Conservation (phyloP, 768 basidiomycete species). For the Phylloporus rhodoxanthus region DNA sequence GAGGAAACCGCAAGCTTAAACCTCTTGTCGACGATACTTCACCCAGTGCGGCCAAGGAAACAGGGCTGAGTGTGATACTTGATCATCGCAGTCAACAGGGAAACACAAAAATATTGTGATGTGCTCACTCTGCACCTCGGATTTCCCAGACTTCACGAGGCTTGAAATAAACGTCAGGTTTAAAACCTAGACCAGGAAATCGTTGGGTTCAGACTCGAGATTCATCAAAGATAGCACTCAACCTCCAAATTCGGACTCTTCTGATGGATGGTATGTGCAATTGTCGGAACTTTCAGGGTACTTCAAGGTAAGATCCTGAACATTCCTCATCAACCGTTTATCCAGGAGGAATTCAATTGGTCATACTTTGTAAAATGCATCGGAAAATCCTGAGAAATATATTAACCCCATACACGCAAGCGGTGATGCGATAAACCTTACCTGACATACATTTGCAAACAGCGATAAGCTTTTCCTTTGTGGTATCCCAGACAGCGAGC, state of each 20-base stretch:
- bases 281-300: slow-evolving; percentile 52
- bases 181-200: slow-evolving; percentile 40
- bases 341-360: neutral
- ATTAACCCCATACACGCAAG: neutral
- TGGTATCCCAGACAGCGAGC: slow-evolving; percentile 67
- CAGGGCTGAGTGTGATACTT: slow-evolving; percentile 79
- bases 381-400: slow-evolving; percentile 63
- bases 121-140: slow-evolving; percentile 59
- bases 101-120: neutral
- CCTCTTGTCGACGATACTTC: slow-evolving; percentile 55
- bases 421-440: slow-evolving; percentile 25
- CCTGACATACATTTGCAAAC: slow-evolving; percentile 91
- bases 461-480: slow-evolving; percentile 58
- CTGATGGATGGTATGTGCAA: slow-evolving; percentile 47
- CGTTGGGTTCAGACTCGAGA: neutral
- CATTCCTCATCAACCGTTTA: neutral
- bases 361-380: slow-evolving; percentile 68
- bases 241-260: slow-evolving; percentile 67
- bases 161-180: slow-evolving; percentile 62
- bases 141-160: slow-evolving; percentile 88
- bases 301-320: slow-evolving; percentile 53
- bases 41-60: slow-evolving; percentile 73
- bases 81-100: slow-evolving; percentile 8
- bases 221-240: slow-evolving; percentile 12
- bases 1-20: slow-evolving; percentile 80